Percentiles rank a stretch among this genome's conserved stretches.
Evolutionary conservation across 768 basidiomycete genomes (phyloP).

Genomic region (Trametes villosa): DNA sequence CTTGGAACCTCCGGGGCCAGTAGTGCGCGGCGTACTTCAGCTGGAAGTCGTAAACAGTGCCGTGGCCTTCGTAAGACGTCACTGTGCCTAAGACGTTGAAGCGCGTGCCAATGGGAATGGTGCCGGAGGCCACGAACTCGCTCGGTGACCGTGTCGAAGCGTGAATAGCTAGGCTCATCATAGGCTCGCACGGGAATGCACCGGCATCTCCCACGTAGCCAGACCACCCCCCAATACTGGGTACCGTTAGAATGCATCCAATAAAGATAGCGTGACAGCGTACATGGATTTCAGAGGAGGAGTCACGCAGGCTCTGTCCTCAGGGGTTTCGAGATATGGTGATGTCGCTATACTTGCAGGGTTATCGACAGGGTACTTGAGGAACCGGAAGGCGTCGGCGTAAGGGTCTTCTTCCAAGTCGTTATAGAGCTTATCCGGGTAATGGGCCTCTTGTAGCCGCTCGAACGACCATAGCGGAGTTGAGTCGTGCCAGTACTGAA

Average conservation of each 20-base stretch:
- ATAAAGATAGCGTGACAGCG: not conserved
- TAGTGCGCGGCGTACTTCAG: constrained; percentile 31
- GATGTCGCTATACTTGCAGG: not conserved
- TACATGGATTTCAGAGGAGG: constrained; percentile 3
- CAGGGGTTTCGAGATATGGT: not conserved
- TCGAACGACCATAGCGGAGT: constrained; percentile 12
- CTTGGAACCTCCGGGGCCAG: constrained; percentile 29
- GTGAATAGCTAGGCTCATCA: constrained; percentile 17
- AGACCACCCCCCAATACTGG: constrained; percentile 33
- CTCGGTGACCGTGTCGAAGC: not conserved
- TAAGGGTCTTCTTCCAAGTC: constrained; percentile 27
- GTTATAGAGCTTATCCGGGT: constrained; percentile 27
- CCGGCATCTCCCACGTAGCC: constrained; percentile 24
- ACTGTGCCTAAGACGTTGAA: constrained; percentile 23
- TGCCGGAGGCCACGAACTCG: constrained; percentile 22
- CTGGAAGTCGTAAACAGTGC: constrained; percentile 22
- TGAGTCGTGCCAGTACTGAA: constrained; percentile 15
- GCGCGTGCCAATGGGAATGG: constrained; percentile 19
- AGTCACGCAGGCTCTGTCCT: not conserved
- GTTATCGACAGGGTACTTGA: constrained; percentile 30
- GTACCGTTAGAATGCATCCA: not conserved
- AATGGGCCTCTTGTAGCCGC: constrained; percentile 14
- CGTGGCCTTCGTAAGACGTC: not conserved
- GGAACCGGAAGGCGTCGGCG: constrained; percentile 13
- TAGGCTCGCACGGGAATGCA: constrained; percentile 13